Conservation (phyloP, 2,329 filamentous ascomycete genomes). For the Calonectria ilicicola region DNA sequence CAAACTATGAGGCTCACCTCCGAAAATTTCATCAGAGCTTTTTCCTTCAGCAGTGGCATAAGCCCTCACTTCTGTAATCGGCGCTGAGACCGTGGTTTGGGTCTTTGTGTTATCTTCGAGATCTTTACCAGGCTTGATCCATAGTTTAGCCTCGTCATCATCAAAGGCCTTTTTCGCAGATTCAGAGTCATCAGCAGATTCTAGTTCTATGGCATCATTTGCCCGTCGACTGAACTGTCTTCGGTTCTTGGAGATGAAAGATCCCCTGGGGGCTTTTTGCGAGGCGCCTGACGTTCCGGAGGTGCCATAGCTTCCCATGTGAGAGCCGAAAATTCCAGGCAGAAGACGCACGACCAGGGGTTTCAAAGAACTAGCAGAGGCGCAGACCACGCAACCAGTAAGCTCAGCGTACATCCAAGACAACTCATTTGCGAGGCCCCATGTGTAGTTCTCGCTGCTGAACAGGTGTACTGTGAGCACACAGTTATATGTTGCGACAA, state of each 20-base stretch:
- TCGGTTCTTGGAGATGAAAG: slow-evolving; percentile 15
- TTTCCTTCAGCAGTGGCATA: not conserved
- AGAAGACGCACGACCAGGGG: slow-evolving; percentile 34
- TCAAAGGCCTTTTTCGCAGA: slow-evolving; percentile 30
- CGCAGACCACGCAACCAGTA: slow-evolving; percentile 39
- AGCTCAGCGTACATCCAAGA: slow-evolving; percentile 43
- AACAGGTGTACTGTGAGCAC: slow-evolving; percentile 37
- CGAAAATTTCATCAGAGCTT: not conserved
- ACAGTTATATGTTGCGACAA: slow-evolving; percentile 39
- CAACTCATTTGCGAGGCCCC: slow-evolving; percentile 37
- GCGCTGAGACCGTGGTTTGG: not conserved
- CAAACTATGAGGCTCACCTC: not conserved
- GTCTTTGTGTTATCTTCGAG: not conserved
- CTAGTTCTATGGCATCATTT: slow-evolving; percentile 34
- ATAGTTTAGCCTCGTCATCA: slow-evolving; percentile 35
- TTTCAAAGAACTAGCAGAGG: slow-evolving; percentile 37
- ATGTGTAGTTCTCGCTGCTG: slow-evolving; percentile 34
- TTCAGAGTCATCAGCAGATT: slow-evolving; percentile 35
- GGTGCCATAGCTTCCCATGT: not conserved
- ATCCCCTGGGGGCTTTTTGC: not conserved
- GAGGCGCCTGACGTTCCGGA: not conserved
- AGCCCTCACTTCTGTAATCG: not conserved
- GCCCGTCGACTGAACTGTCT: slow-evolving; percentile 34
- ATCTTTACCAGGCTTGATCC: slow-evolving; percentile 14
- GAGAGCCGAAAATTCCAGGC: slow-evolving; percentile 27